Conservation (phyloP, 352 stramenopile genomes). For the Phytophthora syringae region DNA sequence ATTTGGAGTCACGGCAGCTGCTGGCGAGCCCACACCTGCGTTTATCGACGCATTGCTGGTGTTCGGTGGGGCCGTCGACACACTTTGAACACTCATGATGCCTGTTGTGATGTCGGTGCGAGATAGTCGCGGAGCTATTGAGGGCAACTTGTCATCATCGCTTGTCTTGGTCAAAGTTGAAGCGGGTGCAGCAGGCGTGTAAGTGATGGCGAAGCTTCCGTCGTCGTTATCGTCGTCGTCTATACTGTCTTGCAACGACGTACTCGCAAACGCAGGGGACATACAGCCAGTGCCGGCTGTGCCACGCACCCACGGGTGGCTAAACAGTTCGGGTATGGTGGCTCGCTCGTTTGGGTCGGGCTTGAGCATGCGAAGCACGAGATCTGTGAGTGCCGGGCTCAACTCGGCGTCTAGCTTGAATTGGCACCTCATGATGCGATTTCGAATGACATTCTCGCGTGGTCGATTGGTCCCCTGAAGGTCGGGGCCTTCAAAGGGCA, state of each 20-base stretch:
- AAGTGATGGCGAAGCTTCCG: constrained; percentile 57
- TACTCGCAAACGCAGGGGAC: constrained; percentile 24
- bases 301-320: constrained; percentile 80
- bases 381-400: constrained; percentile 72
- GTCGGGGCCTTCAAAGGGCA: constrained; percentile 86
- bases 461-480: constrained; percentile 78
- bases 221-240: constrained; percentile 54
- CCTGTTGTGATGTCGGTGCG: constrained; percentile 40
- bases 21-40: constrained; percentile 12
- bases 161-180: constrained; percentile 27
- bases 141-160: constrained; percentile 67
- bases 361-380: constrained; percentile 82
- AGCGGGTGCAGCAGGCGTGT: constrained; percentile 41
- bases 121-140: constrained; percentile 56
- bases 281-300: constrained; percentile 41
- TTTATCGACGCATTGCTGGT: constrained; percentile 1
- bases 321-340: constrained; percentile 88
- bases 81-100: constrained; percentile 2
- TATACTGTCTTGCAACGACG: constrained; percentile 31
- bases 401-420: constrained; percentile 85
- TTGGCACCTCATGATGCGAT: constrained; percentile 85
- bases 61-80: constrained; percentile 6
- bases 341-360: constrained; percentile 80
- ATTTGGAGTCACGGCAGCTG: constrained; percentile 38
- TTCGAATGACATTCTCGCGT: constrained; percentile 83